These are phyloP conservation scores for Aspergillus fumigatiaffinis DNA, from an alignment of 2,329 filamentous ascomycete species.

Conservation along the genomic window DNA sequence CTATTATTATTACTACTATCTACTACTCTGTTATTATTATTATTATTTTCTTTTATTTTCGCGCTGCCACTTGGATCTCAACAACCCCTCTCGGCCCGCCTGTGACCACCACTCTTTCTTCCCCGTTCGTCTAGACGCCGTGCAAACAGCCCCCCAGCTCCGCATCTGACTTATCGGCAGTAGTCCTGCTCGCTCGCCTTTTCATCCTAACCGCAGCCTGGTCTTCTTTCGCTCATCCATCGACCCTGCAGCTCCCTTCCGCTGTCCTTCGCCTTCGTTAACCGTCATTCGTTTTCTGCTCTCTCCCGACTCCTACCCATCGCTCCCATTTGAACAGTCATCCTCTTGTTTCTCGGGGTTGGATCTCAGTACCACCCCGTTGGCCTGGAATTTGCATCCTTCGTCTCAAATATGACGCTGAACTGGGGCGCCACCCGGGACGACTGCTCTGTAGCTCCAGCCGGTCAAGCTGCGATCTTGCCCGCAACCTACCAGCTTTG, in stretches of 20 bases:
- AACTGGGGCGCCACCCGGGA: constrained; percentile 35
- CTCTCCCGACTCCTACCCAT: neutral
- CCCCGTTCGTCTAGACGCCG: constrained; percentile 18
- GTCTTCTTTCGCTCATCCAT: neutral
- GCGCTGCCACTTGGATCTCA: constrained; percentile 14
- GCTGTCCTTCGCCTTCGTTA: neutral
- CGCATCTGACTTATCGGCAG: constrained; percentile 2
- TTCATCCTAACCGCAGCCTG: neutral
- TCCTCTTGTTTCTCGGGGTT: constrained; percentile 4
- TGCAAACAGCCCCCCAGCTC: constrained; percentile 19
- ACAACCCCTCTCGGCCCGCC: constrained; percentile 18
- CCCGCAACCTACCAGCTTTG: constrained; percentile 32
- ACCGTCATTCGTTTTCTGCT: neutral
- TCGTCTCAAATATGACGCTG: constrained; percentile 33
- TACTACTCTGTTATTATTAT: constrained; percentile 6
- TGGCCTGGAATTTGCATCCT: constrained; percentile 14
- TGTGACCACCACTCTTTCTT: constrained; percentile 9
- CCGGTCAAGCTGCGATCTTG: constrained; percentile 32
- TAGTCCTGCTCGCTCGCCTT: constrained; percentile 4
- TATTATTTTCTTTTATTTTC: constrained; percentile 4
- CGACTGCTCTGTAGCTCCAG: constrained; percentile 37
- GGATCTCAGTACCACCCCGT: constrained; percentile 12
- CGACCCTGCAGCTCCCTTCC: neutral
- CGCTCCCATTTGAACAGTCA: neutral
- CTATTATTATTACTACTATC: neutral